phyloP scores from a whole-genome alignment of 192 early-diverging fungal species.

The Mortierella hygrophila region DNA sequence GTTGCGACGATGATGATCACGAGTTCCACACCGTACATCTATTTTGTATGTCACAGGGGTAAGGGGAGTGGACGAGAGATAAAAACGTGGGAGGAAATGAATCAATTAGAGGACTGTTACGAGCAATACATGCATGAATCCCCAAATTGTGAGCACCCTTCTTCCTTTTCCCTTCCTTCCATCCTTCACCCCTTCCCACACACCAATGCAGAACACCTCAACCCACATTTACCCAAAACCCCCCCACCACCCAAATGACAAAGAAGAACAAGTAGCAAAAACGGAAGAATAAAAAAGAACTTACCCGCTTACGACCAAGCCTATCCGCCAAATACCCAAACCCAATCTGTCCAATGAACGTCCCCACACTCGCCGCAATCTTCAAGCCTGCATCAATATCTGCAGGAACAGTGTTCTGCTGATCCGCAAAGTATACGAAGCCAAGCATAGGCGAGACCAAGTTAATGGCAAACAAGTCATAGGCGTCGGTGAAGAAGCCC shows the following conservation, averaged over 20 bases:
- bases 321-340: conserved; percentile 87
- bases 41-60: not conserved
- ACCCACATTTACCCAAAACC: not conserved
- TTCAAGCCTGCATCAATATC: conserved; percentile 88
- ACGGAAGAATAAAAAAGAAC: conserved; percentile 5
- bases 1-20: conserved; percentile 94
- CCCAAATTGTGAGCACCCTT: too few species aligned
- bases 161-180: too few species aligned
- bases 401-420: conserved; percentile 55
- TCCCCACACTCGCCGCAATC: conserved; percentile 86
- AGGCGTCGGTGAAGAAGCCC: conserved; percentile 92
- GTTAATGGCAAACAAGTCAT: conserved; percentile 95
- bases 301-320: conserved; percentile 82
- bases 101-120: not conserved
- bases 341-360: conserved; percentile 88
- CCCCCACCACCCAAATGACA: not conserved
- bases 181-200: too few species aligned
- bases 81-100: conserved; percentile 3
- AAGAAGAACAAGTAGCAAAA: not conserved
- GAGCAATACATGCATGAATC: not conserved
- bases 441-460: conserved; percentile 88
- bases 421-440: conserved; percentile 68
- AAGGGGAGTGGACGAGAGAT: not conserved
- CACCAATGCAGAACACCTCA: not conserved
- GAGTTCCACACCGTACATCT: conserved; percentile 91